Evolutionary conservation across 805 yeast genomes (phyloP).

Genomic region (Yarrowia hollandica): DNA sequence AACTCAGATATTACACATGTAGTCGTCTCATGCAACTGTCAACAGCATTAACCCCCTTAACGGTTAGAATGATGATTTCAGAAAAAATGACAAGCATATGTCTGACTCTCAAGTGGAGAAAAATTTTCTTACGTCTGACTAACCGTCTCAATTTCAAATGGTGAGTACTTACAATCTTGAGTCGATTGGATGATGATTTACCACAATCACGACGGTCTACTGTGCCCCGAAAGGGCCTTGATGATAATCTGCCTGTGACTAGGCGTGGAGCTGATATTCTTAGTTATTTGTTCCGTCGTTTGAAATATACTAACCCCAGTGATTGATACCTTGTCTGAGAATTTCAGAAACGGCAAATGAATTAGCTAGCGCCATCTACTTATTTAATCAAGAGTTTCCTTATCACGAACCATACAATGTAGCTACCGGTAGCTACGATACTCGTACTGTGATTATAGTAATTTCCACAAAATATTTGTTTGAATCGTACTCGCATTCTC

Average conservation of each 20-base stretch:
- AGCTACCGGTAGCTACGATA: too few relatives aligned
- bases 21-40: not conserved
- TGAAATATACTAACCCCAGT: slow-evolving; percentile 20
- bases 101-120: slow-evolving; percentile 72
- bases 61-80: slow-evolving; percentile 67
- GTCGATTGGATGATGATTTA: slow-evolving; percentile 51
- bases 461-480: too few relatives aligned
- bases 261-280: slow-evolving; percentile 62
- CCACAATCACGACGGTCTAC: slow-evolving; percentile 74
- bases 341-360: not conserved
- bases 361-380: too few relatives aligned
- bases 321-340: not conserved
- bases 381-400: too few relatives aligned
- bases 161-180: slow-evolving; percentile 31
- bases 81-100: slow-evolving; percentile 95
- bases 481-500: too few relatives aligned
- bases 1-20: not conserved
- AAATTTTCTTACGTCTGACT: slow-evolving; percentile 63
- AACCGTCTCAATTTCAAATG: slow-evolving; percentile 34
- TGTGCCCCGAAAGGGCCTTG: slow-evolving; percentile 61
- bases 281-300: slow-evolving; percentile 20
- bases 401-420: too few relatives aligned
- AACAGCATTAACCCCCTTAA: not conserved
- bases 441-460: too few relatives aligned
- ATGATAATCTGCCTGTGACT: slow-evolving; percentile 80